Evolutionary conservation across 2,329 filamentous ascomycete genomes (phyloP).

Genomic region (Alternaria atra): DNA sequence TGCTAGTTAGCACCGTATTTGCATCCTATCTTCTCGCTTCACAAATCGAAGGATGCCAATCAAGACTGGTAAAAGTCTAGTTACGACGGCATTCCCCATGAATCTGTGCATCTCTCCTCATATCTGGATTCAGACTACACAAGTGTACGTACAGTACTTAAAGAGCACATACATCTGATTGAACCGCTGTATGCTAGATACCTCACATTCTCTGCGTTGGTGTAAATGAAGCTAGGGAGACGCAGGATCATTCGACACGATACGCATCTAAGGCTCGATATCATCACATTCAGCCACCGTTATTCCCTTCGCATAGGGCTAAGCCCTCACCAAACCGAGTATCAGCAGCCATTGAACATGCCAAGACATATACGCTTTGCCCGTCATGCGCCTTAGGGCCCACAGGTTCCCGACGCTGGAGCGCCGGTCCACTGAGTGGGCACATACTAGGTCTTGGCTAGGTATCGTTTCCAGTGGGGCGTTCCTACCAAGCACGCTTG

Average conservation of each 20-base stretch:
- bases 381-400: not conserved
- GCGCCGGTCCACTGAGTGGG: not conserved
- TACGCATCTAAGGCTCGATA: not conserved
- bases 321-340: not conserved
- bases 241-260: not conserved
- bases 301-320: not conserved
- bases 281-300: not conserved
- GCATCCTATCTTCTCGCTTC: not conserved
- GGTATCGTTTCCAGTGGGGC: not conserved
- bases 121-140: not conserved
- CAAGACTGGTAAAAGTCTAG: too few species aligned
- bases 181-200: not conserved
- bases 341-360: not conserved
- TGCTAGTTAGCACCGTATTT: not conserved
- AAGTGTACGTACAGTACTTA: not conserved
- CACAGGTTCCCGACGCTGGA: not conserved
- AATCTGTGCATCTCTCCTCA: not conserved
- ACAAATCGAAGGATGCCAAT: not conserved
- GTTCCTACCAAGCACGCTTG: slow-evolving; percentile 18
- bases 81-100: not conserved
- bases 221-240: not conserved
- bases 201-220: not conserved
- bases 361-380: not conserved
- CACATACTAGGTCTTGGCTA: not conserved
- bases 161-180: not conserved